A percentile compares a stretch with the other conserved stretches of the same genome.
Evolutionary conservation across 2,329 filamentous ascomycete species (phyloP).

Genomic region (Xylaria arbuscula): DNA sequence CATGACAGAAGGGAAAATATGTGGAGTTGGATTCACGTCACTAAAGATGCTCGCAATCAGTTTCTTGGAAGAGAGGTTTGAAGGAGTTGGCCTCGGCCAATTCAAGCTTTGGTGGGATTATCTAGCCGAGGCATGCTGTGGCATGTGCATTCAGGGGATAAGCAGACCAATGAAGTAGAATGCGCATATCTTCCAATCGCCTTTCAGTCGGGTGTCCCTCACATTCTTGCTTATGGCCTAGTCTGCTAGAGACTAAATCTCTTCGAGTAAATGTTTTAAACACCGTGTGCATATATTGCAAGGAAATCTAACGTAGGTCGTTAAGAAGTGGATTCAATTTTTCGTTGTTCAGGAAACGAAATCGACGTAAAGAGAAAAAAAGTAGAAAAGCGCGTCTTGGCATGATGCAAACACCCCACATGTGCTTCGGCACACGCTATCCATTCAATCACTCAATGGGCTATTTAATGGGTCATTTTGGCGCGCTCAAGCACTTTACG

Average conservation of each 20-base stretch:
- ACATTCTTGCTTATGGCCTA: neutral
- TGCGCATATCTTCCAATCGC: neutral
- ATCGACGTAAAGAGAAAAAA: neutral
- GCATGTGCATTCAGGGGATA: neutral
- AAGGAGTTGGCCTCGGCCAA: neutral
- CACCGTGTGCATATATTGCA: neutral
- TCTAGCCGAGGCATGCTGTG: conserved; percentile 8
- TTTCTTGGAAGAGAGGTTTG: neutral
- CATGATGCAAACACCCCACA: conserved; percentile 21
- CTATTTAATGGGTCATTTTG: neutral
- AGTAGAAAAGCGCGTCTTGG: conserved; percentile 30
- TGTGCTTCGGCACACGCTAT: neutral
- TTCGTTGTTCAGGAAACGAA: conserved; percentile 25
- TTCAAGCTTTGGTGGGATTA: neutral
- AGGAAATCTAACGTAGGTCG: neutral
- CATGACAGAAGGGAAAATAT: neutral
- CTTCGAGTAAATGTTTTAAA: neutral
- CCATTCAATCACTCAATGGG: neutral
- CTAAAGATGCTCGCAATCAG: neutral
- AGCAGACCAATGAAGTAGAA: neutral
- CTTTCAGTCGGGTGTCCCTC: neutral
- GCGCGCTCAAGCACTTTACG: conserved; percentile 33
- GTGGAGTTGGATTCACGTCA: neutral
- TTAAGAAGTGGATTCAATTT: conserved; percentile 15
- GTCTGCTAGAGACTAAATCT: neutral